A percentile compares a stretch with the other conserved stretches of the same genome.
Conservation (phyloP, 2,329 filamentous ascomycete genomes). For the Zelopaecilomyces penicillatus region DNA sequence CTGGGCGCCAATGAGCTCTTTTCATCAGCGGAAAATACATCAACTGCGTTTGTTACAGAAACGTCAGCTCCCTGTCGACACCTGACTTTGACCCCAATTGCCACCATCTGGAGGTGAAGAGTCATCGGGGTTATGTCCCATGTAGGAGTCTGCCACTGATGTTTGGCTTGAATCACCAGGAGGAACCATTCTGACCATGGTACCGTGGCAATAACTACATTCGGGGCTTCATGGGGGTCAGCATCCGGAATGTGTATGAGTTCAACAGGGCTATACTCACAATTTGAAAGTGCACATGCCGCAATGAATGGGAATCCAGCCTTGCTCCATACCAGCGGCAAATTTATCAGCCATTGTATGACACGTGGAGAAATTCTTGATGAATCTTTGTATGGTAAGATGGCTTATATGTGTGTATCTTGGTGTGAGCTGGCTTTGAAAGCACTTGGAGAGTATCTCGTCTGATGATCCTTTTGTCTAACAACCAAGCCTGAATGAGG, state of each 20-base stretch:
- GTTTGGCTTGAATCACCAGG: slow-evolving; percentile 3
- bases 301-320: slow-evolving; percentile 9
- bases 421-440: no score
- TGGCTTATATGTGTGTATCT: no score
- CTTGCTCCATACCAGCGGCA: slow-evolving; percentile 8
- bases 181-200: slow-evolving; percentile 11
- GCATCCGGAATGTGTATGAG: neutral
- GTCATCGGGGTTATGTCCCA: neutral
- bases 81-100: slow-evolving; percentile 2
- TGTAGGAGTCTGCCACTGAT: neutral
- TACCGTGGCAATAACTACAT: slow-evolving; percentile 10
- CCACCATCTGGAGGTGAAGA: slow-evolving; percentile 1
- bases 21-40: neutral
- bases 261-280: slow-evolving; percentile 4
- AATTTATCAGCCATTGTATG: slow-evolving; percentile 6
- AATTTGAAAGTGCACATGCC: slow-evolving; percentile 13
- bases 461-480: neutral
- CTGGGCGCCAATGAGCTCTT: neutral
- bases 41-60: slow-evolving; percentile 6
- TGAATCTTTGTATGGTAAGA: no score
- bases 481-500: no score
- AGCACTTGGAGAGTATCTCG: no score
- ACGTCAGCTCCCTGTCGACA: slow-evolving; percentile 1
- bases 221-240: slow-evolving; percentile 1
- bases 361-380: no score